A percentile compares a stretch with the other conserved stretches of the same genome.
phyloP scores from a whole-genome alignment of 139 green algal species.

The Spirogloea muscicola region DNA sequence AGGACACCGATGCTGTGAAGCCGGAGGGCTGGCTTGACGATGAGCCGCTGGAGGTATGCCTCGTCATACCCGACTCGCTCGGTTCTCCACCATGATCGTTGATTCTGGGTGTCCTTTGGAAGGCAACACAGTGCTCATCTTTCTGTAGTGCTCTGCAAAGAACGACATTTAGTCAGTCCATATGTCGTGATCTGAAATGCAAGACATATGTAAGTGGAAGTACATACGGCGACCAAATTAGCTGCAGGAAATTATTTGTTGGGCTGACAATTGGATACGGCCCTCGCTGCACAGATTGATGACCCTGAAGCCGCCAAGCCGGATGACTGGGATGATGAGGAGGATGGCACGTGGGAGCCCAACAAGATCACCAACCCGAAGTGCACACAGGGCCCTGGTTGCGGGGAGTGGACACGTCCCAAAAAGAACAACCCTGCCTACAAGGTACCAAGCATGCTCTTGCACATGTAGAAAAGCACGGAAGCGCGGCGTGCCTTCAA shows the following conservation, averaged over 20 bases:
- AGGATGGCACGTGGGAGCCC: conserved; percentile 88
- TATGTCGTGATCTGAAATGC: background rate
- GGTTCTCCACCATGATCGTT: too few relatives aligned
- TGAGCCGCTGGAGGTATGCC: conserved; percentile 42
- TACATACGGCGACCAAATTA: background rate
- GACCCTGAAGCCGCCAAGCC: conserved; percentile 81
- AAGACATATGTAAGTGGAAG: background rate
- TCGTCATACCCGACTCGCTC: background rate
- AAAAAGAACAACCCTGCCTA: conserved; percentile 82
- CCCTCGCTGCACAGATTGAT: conserved; percentile 55
- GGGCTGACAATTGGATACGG: background rate
- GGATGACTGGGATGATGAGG: conserved; percentile 89
- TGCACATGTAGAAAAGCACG: too few relatives aligned
- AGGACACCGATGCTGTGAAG: conserved; percentile 49
- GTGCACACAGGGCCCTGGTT: conserved; percentile 65
- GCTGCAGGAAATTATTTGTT: background rate
- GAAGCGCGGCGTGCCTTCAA: too few relatives aligned
- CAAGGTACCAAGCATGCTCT: too few relatives aligned
- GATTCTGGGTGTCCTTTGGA: background rate
- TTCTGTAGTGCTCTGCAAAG: background rate
- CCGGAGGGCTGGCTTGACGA: conserved; percentile 57
- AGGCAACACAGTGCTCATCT: background rate
- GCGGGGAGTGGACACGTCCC: conserved; percentile 82
- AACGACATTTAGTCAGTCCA: too few relatives aligned
- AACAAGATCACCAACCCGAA: conserved; percentile 58